These are phyloP conservation scores for Acanthamoeba comandoni DNA, from an alignment of 208 protist species.

Conservation along the genomic window DNA sequence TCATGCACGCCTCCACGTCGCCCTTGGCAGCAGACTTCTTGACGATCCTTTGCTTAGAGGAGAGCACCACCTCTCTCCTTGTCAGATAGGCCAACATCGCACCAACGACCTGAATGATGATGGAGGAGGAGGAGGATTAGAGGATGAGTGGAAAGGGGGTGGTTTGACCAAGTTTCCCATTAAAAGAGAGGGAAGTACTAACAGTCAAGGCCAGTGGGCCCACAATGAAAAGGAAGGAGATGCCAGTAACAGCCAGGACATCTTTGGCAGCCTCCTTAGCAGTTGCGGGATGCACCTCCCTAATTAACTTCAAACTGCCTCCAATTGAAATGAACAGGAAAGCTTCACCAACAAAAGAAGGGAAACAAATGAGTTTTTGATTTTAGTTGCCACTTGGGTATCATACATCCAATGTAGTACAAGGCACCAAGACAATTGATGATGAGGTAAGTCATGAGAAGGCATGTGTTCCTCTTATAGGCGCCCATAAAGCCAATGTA, in stretches of 20 bases:
- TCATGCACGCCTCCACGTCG: constrained; percentile 4
- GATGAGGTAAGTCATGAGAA: constrained; percentile 65
- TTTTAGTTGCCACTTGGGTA: too few species aligned
- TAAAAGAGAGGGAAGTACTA: too few species aligned
- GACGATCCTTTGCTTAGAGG: neutral
- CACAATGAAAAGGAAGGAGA: constrained; percentile 40
- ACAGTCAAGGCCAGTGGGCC: constrained; percentile 51
- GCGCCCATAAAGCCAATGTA: constrained; percentile 62
- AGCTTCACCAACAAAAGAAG: constrained; percentile 35
- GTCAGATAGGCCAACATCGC: constrained; percentile 33
- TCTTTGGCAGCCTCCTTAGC: constrained; percentile 68
- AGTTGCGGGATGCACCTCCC: neutral
- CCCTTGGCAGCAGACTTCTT: too few species aligned
- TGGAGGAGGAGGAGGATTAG: neutral
- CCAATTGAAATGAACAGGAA: constrained; percentile 28
- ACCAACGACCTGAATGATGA: constrained; percentile 15
- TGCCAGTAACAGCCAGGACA: constrained; percentile 10
- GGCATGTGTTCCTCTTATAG: constrained; percentile 39
- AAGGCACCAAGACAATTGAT: constrained; percentile 31
- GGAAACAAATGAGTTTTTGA: constrained; percentile 13
- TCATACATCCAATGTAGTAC: constrained; percentile 42
- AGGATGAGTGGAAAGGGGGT: neutral
- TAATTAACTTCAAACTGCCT: constrained; percentile 20
- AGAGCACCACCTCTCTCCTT: constrained; percentile 50
- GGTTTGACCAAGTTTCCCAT: neutral